Base-by-base conservation (phyloP, 495 filamentous ascomycete species). In the Aspergillus indologenus region DNA sequence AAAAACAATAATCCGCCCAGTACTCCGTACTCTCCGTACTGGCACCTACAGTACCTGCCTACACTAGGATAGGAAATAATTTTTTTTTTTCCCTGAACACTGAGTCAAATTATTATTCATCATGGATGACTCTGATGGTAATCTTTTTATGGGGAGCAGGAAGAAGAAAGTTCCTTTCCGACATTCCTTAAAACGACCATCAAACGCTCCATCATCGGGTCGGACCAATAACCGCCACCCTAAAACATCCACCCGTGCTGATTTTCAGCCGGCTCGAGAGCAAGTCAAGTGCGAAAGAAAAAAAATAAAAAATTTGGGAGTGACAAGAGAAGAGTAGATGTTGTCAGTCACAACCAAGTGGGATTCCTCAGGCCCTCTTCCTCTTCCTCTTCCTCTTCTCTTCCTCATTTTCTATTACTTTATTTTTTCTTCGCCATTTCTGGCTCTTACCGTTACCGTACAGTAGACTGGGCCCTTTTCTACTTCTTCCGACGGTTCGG, bases 321-420 rank as follows among this genome's bases (percentile, higher is more conserved):
- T 67, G 60, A 57, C 61, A 47, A 50, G 26, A 29, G 26, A 9
- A 9, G 26, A 29, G 26, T 3, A 29, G 26, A 29, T 3, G 9
- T 3, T n/a, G n/a, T 49, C 54, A 57, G 57, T 48, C 45, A 47
- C 45, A 40, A 14, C 5, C 5, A 40, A 40, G 34, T 40, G 34
- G 55, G 65, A 68, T 73, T 66, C 69, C 71, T 71, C 64, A 69
- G 62, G 60, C 62, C 61, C 61, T 59, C 57, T 46, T 31, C 45
- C n/a, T 21, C 22, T 53, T 29, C 24, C 43, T 19, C 57, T 46
- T 31, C 45, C n/a, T 21, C 22, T 53, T 29, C 24, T n/a, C n/a
- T n/a, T n/a, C 43, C 18, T 46, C 20, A 53, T 62, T 55, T 64
- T 40, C 34, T 40, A 40, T 40, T 40, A 43, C 45, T 62, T 65